Evolutionary conservation across 495 filamentous ascomycete species (phyloP), one percentile per base, ranked within the genome.

Genomic region (Penicillium lividum): DNA sequence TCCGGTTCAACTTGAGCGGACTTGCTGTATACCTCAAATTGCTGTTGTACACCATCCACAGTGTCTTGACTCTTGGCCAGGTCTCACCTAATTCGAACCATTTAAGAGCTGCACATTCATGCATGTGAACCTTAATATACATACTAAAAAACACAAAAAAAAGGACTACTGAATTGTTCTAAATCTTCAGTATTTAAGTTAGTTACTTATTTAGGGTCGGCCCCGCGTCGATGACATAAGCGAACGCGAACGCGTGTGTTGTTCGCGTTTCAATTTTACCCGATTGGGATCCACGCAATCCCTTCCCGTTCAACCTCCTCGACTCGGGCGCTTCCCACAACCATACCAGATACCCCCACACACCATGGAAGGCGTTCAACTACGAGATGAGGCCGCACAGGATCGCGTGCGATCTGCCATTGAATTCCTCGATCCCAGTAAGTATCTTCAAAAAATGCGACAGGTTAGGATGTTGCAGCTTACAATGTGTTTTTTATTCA

Each of bases 361-460:
- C 68, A 75, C 48, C 36, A 95, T 96, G 90, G 89, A 92, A 56
- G 82, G 77, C 61, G 71, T 82, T 60, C 84, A 85, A 66, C 85
- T 93, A 67, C 84, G 86, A 67, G 91, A 96, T 81, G 90, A 94
- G 75, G 88, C 86, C 60, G 84, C 88, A 61, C 81, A 85, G 61
- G 87, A 94, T 75, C 88, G 91, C 60, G 81, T 95, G 70, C 87
- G 90, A 62, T 83, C 86, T 57, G 91, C 90, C 29, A 80, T 84
- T 58, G 91, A 94, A 64, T 95, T 96, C 70, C 84, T 96, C 38
- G 91, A 94, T 77, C 91, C 91, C 30, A 84, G 89, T 93, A 80
- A 59, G 86, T 76, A 9, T 29, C 18, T 11, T 18, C 3, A 27
- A 25, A n/a, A 22, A 48, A 7, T 36, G 28, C 44, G 30, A 7